A percentile compares a stretch with the other conserved stretches of the same genome.
phyloP scores from a whole-genome alignment of 1,139 yeast genomes.

The Spencermartinsiella ligniputridi region DNA sequence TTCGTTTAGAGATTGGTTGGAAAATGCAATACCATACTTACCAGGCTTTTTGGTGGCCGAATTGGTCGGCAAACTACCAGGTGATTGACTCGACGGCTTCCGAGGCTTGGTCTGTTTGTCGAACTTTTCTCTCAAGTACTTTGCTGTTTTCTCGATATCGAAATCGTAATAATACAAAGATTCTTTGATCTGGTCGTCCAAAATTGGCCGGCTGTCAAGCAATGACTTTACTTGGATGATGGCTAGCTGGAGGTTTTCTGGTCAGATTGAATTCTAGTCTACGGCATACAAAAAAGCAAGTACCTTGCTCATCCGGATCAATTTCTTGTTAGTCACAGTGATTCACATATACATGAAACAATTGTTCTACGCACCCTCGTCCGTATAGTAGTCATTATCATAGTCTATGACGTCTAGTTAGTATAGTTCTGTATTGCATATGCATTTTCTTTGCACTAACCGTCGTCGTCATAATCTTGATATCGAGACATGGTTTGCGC shows the following conservation, averaged over 20 bases:
- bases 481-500: constrained; percentile 1
- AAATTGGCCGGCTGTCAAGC: constrained; percentile 46
- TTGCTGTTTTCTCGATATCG: constrained; percentile 50
- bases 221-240: constrained; percentile 43
- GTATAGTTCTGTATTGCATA: neutral
- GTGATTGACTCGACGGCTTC: constrained; percentile 11
- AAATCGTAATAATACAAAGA: constrained; percentile 58
- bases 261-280: constrained; percentile 1
- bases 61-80: no score
- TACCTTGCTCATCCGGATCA: constrained; percentile 23
- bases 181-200: constrained; percentile 53
- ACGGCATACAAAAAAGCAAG: neutral
- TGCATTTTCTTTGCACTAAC: constrained; percentile 9
- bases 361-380: constrained; percentile 12
- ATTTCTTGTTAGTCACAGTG: constrained; percentile 11
- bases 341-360: neutral
- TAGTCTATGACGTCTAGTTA: constrained; percentile 18
- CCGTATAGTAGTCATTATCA: constrained; percentile 16
- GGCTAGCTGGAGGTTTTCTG: constrained; percentile 21
- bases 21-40: neutral
- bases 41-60: neutral
- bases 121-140: constrained; percentile 44
- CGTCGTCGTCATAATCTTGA: constrained; percentile 18
- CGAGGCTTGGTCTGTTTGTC: constrained; percentile 18
- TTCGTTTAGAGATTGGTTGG: neutral